A percentile compares a stretch with the other conserved stretches of the same genome.
These are phyloP conservation scores for Bombardia bombarda DNA, from an alignment of 495 filamentous ascomycete species.

Conservation along the genomic window DNA sequence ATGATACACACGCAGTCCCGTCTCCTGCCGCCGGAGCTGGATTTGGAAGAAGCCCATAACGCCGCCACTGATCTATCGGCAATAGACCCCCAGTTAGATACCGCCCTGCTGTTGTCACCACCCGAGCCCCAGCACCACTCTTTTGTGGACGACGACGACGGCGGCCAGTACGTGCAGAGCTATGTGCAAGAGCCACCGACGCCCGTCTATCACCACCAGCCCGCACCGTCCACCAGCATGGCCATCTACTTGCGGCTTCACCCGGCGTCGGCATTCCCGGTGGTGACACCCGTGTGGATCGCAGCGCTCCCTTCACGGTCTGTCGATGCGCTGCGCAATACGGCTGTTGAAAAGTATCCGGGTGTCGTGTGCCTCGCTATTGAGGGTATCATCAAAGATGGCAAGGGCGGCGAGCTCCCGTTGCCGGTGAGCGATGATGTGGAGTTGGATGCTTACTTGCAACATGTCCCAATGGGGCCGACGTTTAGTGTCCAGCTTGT, in stretches of 20 bases:
- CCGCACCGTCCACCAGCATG: slow-evolving; percentile 18
- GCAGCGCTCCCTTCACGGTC: slow-evolving; percentile 46
- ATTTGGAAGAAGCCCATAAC: too few relatives aligned
- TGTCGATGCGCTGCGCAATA: slow-evolving; percentile 45
- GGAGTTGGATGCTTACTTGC: slow-evolving; percentile 62
- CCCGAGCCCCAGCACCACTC: background rate
- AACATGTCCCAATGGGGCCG: slow-evolving; percentile 55
- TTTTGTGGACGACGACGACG: slow-evolving; percentile 3
- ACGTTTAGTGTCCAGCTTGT: slow-evolving; percentile 49
- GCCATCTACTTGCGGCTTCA: slow-evolving; percentile 60
- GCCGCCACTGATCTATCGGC: slow-evolving; percentile 4
- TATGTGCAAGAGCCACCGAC: background rate
- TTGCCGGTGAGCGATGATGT: slow-evolving; percentile 59
- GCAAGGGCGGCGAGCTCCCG: slow-evolving; percentile 44
- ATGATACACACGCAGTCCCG: slow-evolving; percentile 7
- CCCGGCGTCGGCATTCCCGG: slow-evolving; percentile 40
- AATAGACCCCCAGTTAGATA: slow-evolving; percentile 7
- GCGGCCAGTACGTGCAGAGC: slow-evolving; percentile 8
- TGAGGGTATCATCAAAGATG: slow-evolving; percentile 58
- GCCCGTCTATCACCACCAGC: slow-evolving; percentile 2
- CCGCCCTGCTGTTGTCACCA: background rate
- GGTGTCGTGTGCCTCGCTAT: slow-evolving; percentile 48
- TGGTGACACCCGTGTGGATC: slow-evolving; percentile 50
- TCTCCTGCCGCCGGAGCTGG: slow-evolving; percentile 5
- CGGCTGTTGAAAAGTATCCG: slow-evolving; percentile 49